Percentiles rank a stretch among this genome's conserved stretches.
Conservation (phyloP, 345 rosid genomes). For the Syzygium aromaticum region DNA sequence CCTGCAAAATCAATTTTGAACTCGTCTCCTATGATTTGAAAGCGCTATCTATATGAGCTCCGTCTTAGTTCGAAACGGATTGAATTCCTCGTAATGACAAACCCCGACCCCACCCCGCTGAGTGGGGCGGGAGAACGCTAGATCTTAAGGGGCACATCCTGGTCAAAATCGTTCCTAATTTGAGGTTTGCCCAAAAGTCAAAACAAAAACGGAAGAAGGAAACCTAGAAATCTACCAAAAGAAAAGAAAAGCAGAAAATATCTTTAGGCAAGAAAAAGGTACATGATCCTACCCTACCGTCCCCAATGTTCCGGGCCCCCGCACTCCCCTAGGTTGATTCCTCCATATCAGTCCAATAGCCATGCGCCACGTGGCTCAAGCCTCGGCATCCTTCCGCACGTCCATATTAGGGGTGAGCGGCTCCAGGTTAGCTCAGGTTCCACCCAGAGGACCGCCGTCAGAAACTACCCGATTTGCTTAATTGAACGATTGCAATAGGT, state of each 20-base stretch:
- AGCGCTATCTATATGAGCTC: too few relatives aligned
- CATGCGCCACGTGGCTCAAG: not conserved
- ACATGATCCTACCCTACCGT: not conserved
- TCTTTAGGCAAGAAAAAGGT: not conserved
- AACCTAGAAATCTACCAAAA: not conserved
- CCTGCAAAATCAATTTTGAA: too few relatives aligned
- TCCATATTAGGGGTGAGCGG: not conserved
- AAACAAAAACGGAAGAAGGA: not conserved
- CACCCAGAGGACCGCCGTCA: too few relatives aligned
- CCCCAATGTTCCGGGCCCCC: not conserved
- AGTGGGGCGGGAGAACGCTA: not conserved
- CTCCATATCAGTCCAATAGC: not conserved
- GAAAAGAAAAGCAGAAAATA: not conserved
- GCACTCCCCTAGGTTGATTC: not conserved
- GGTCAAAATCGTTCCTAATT: not conserved
- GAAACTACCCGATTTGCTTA: too few relatives aligned
- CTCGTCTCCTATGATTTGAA: too few relatives aligned
- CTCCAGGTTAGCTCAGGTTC: too few relatives aligned
- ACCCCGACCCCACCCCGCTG: not conserved
- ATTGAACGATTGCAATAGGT: too few relatives aligned
- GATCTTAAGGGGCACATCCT: not conserved
- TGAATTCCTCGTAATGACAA: not conserved
- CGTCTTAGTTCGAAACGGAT: too few relatives aligned
- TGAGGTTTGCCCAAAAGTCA: not conserved
- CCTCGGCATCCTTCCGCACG: not conserved